A percentile compares a stretch with the other conserved stretches of the same genome.
Evolutionary conservation across 140 eudicot genomes (phyloP).

Genomic region (Bidens hawaiensis): DNA sequence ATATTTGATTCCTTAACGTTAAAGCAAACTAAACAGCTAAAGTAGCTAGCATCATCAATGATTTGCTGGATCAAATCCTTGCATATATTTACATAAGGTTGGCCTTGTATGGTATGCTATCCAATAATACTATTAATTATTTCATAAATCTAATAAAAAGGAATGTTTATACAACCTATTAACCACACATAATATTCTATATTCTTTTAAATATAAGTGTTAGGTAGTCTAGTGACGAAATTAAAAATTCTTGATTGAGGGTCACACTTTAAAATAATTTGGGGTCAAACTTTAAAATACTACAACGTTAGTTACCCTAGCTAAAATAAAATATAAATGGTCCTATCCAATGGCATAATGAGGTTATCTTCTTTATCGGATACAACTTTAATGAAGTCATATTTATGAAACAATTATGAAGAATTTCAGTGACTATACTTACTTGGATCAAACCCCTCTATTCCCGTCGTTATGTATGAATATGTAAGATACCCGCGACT

Average conservation of each 20-base stretch:
- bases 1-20: conserved; percentile 29
- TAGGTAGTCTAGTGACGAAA: not conserved
- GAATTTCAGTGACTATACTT: no score
- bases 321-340: no score
- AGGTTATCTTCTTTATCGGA: no score
- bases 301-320: no score
- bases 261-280: not conserved
- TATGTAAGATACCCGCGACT: no score
- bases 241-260: not conserved
- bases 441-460: no score
- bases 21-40: conserved; percentile 27
- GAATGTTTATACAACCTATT: conserved; percentile 13
- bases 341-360: no score
- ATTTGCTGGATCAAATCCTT: conserved; percentile 24
- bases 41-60: conserved; percentile 34
- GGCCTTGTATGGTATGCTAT: conserved; percentile 4
- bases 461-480: no score
- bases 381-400: no score
- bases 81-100: conserved; percentile 17
- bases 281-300: not conserved
- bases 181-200: conserved; percentile 10
- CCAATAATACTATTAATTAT: conserved; percentile 1
- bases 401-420: no score
- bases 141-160: not conserved
- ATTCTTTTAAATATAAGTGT: not conserved